phyloP scores from a whole-genome alignment of 2,329 filamentous ascomycete species.

The Calonectria multiphialidica region DNA sequence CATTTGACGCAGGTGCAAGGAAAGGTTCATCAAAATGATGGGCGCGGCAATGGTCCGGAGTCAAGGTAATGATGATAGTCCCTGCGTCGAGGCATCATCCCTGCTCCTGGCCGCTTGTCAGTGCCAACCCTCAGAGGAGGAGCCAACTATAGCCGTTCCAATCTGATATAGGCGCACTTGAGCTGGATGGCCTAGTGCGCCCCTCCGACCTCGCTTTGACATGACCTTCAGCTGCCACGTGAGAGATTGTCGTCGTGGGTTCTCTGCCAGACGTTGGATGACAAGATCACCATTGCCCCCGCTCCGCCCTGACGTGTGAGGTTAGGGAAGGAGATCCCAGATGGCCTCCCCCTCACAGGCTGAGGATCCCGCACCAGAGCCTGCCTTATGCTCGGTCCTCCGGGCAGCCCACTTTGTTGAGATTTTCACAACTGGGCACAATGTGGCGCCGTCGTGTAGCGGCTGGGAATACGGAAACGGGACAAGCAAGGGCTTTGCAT shows the following conservation, averaged over 20 bases:
- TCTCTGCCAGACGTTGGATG: constrained; percentile 3
- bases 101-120: constrained; percentile 4
- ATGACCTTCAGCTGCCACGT: constrained; percentile 8
- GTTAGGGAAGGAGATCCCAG: background rate
- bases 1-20: constrained; percentile 5
- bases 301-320: constrained; percentile 20
- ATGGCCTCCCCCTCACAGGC: background rate
- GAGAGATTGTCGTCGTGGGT: constrained; percentile 2
- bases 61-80: constrained; percentile 14
- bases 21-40: constrained; percentile 1
- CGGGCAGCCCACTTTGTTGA: constrained; percentile 5
- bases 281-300: constrained; percentile 11
- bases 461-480: background rate
- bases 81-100: constrained; percentile 18
- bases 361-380: background rate
- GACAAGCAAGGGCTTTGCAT: constrained; percentile 32
- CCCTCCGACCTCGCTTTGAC: constrained; percentile 12
- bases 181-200: constrained; percentile 1
- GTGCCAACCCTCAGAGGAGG: background rate
- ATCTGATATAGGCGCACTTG: constrained; percentile 20
- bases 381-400: constrained; percentile 13
- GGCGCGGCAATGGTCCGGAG: constrained; percentile 17
- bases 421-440: background rate
- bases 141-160: constrained; percentile 7
- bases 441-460: constrained; percentile 8